Percentiles rank a stretch among this genome's conserved stretches.
Conservation (phyloP, 768 basidiomycete species). For the Naganishia kalamii region DNA sequence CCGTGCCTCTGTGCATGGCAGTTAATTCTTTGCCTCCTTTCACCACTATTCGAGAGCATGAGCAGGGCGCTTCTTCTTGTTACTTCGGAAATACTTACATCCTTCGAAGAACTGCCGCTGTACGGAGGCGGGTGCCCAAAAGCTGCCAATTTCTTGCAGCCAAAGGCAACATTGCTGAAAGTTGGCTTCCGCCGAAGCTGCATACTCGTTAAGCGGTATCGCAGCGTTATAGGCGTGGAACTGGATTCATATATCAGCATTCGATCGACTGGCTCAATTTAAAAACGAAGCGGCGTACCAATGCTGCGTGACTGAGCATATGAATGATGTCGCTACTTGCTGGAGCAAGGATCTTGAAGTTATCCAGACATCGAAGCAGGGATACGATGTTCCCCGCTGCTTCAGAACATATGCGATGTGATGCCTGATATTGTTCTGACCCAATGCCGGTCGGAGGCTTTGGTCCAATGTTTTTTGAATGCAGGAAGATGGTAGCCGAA, state of each 20-base stretch:
- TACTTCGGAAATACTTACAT: slow-evolving; percentile 24
- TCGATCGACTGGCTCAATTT: background rate
- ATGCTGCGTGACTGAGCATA: slow-evolving; percentile 32
- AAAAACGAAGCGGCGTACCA: slow-evolving; percentile 1
- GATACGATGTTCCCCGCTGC: slow-evolving; percentile 33
- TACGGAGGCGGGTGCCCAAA: slow-evolving; percentile 35
- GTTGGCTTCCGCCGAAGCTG: slow-evolving; percentile 29
- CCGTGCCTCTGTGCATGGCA: background rate
- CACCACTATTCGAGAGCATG: background rate
- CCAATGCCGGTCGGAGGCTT: slow-evolving; percentile 4
- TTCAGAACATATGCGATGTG: slow-evolving; percentile 29
- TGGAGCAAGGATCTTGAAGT: slow-evolving; percentile 25
- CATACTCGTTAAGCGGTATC: slow-evolving; percentile 22
- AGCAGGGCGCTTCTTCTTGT: background rate
- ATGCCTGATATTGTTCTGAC: slow-evolving; percentile 16
- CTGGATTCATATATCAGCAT: background rate
- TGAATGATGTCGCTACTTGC: slow-evolving; percentile 36
- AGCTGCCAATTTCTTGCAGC: slow-evolving; percentile 31
- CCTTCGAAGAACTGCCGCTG: slow-evolving; percentile 39
- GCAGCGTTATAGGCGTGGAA: slow-evolving; percentile 37
- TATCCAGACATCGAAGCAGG: slow-evolving; percentile 28
- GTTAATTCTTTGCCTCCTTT: background rate
- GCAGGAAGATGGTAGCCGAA: slow-evolving; percentile 31
- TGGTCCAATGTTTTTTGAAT: slow-evolving; percentile 29
- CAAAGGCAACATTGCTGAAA: slow-evolving; percentile 38